Percentiles rank a stretch among this genome's conserved stretches.
These are phyloP conservation scores for Candida pseudofarinosa DNA, from an alignment of 805 yeast species.

Conservation along the genomic window DNA sequence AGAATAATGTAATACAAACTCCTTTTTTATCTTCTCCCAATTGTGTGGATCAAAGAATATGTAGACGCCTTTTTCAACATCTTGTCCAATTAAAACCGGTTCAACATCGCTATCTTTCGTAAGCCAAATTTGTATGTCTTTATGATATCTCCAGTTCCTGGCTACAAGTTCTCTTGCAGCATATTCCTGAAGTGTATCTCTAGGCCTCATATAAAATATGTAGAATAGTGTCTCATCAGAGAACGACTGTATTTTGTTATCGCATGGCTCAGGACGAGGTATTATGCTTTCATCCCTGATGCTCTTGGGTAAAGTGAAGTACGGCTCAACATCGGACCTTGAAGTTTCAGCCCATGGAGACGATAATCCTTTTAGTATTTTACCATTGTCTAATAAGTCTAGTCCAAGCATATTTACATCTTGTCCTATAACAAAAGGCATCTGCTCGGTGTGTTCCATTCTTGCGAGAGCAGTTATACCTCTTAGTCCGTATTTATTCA, in stretches of 20 bases:
- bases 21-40: conserved; percentile 89
- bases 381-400: conserved; percentile 46
- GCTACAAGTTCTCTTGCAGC: conserved; percentile 88
- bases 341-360: conserved; percentile 96
- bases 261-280: conserved; percentile 42
- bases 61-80: conserved; percentile 89
- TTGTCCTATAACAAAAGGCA: conserved; percentile 68
- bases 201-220: conserved; percentile 89
- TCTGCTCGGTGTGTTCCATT: conserved; percentile 60
- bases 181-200: conserved; percentile 88
- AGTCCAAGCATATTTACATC: conserved; percentile 68
- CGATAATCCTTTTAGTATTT: conserved; percentile 62
- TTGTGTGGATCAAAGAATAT: conserved; percentile 92
- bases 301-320: conserved; percentile 57
- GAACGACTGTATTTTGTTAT: conserved; percentile 53
- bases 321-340: conserved; percentile 85
- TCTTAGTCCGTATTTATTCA: conserved; percentile 63
- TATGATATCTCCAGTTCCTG: conserved; percentile 96
- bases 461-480: conserved; percentile 59
- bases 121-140: conserved; percentile 92
- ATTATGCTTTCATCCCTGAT: conserved; percentile 28
- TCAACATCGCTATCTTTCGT: conserved; percentile 90
- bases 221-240: conserved; percentile 92
- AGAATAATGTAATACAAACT: conserved; percentile 51
- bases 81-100: conserved; percentile 73